Evolutionary conservation across 2,329 filamentous ascomycete genomes (phyloP).

Genomic region (Hypoxylon sp.): DNA sequence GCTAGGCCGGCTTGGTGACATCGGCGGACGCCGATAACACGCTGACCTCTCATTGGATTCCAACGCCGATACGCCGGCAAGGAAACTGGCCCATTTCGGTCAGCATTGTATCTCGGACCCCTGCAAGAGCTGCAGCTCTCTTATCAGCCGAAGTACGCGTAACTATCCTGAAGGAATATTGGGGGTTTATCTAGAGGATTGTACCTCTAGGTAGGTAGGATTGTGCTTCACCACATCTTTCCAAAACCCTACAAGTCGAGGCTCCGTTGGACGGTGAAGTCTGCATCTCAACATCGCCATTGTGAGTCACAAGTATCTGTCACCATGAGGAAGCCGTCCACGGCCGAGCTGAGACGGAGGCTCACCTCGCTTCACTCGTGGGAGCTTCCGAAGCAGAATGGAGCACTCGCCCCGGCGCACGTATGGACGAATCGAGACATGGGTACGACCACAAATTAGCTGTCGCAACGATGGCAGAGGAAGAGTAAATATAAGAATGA

Average conservation of each 20-base stretch:
- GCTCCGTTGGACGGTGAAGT: not conserved
- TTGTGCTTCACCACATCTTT: conserved; percentile 1
- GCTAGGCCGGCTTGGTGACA: conserved; percentile 12
- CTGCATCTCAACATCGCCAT: not conserved
- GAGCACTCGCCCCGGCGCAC: conserved; percentile 59
- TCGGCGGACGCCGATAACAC: conserved; percentile 32
- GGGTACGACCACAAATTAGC: conserved; percentile 44
- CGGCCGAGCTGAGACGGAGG: conserved; percentile 51
- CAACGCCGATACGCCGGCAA: conserved; percentile 12
- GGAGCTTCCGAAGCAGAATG: conserved; percentile 61
- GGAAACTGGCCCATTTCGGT: conserved; percentile 9
- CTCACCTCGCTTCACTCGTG: conserved; percentile 57
- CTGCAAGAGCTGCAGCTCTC: conserved; percentile 25
- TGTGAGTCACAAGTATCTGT: not conserved
- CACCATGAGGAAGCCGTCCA: conserved; percentile 42
- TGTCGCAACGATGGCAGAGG: conserved; percentile 9
- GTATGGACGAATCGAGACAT: conserved; percentile 56
- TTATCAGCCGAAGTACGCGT: conserved; percentile 22
- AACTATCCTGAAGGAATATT: conserved; percentile 13
- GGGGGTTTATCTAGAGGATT: conserved; percentile 7
- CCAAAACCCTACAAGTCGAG: not conserved
- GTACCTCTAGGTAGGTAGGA: not conserved
- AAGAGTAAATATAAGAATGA: not conserved
- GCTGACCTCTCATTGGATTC: conserved; percentile 36
- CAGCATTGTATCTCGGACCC: conserved; percentile 29